Evolutionary conservation across 2,329 filamentous ascomycete genomes (phyloP).

Genomic region (Cephalotrichum gorgonifer): DNA sequence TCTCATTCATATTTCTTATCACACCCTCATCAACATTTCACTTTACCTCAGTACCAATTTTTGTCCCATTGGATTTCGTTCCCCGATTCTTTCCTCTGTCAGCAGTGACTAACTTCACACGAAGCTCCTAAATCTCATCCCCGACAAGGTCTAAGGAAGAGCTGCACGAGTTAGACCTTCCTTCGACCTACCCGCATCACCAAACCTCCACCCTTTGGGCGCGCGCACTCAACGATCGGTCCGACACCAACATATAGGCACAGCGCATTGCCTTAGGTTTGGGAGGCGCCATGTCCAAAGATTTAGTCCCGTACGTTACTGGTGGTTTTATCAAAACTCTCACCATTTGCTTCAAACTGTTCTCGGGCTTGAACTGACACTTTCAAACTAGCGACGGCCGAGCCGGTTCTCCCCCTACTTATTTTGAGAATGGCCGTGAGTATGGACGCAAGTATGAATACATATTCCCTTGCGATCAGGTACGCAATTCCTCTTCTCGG

Average conservation of each 20-base stretch:
- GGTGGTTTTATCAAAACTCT: not conserved
- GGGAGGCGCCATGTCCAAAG: conserved; percentile 4
- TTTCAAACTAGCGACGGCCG: not conserved
- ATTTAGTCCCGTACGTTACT: not conserved
- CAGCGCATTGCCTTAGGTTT: not conserved
- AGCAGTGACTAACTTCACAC: not conserved
- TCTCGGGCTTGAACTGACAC: not conserved
- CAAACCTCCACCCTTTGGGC: not conserved
- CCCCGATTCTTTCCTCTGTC: not conserved
- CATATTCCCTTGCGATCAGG: conserved; percentile 5
- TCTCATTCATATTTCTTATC: not conserved
- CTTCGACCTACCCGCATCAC: not conserved
- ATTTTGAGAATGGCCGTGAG: conserved; percentile 2
- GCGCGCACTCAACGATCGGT: not conserved
- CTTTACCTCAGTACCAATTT: not conserved
- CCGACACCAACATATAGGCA: not conserved
- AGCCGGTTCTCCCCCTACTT: not conserved
- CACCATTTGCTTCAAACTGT: not conserved
- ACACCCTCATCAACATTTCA: not conserved
- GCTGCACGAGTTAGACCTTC: not conserved
- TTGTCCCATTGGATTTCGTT: not conserved
- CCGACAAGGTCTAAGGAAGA: not conserved
- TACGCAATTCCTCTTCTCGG: not conserved
- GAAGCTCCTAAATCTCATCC: not conserved
- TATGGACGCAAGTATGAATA: conserved; percentile 6